Evolutionary conservation across 176 grass and related monocot genomes (phyloP), one percentile per base, ranked within the genome.

Genomic region (Oryza nivara): DNA sequence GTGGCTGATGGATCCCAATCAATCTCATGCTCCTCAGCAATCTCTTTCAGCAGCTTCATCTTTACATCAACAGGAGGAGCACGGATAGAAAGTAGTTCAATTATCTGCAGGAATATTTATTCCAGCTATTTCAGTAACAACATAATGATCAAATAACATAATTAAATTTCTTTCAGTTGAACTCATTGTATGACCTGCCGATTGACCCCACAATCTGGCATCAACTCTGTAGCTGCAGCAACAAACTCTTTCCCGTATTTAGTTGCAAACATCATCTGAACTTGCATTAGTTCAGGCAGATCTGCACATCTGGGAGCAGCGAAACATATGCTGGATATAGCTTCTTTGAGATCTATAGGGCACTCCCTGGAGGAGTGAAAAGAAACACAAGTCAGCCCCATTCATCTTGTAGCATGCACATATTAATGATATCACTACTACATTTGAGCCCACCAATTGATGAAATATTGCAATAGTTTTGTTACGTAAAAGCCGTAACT

Each of bases 291-390:
- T 85, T 99, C 96, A 60, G 89, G 89, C 45, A 99, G 85, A 88
- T 99, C 96, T 16, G 93, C 86, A 82, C 93, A 99, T 73, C 96
- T 90, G 79, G 93, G 96, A 90, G 96, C 93, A 71, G 96, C 93
- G 79, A 99, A 99, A 80, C 96, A 99, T 76, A 99, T 92, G 28
- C 89, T 99, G 20, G 96, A 99, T 75, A 99, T 96, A 80, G 96
- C 93, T 87, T 99, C 96, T 94, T 99, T 99, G 51, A 99, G 89
- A 89, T 99, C 96, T 79, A 99, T 87, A 79, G 96, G 96, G n/a
- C 96, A 99, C 70, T 94, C 93, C 80, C 96, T 99, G 88, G 78
- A 92, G 12, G 11, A 86, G n/a, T 30, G 60, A 70, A 80, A 30
- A 40, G 64, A 61, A 65, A 63, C 15, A 34, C 11, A 52, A 11